A percentile compares a stretch with the other conserved stretches of the same genome.
Evolutionary conservation across 352 stramenopile genomes (phyloP).

Genomic region (Peronospora farinosa): DNA sequence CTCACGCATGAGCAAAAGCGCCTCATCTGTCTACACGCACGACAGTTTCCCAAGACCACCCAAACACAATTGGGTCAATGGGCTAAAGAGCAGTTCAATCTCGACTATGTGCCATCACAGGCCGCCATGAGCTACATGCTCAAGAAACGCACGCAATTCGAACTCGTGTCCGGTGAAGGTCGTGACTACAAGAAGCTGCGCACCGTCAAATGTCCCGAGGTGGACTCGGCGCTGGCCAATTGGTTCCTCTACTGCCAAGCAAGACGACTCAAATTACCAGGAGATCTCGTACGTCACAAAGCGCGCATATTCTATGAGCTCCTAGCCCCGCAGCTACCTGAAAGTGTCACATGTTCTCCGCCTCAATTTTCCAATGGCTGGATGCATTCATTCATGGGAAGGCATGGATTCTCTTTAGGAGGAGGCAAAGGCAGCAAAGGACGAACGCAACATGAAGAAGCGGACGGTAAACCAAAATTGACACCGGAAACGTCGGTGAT

Average conservation of each 20-base stretch:
- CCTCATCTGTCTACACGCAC: constrained; percentile 65
- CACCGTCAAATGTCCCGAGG: constrained; percentile 67
- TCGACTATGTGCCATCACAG: constrained; percentile 63
- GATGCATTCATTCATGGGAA: constrained; percentile 78
- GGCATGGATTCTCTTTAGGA: constrained; percentile 54
- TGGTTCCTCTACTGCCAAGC: constrained; percentile 76
- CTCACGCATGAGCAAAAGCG: constrained; percentile 81
- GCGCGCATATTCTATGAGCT: constrained; percentile 61
- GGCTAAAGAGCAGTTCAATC: constrained; percentile 61
- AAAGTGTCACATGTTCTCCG: constrained; percentile 29
- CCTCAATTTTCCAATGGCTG: constrained; percentile 85
- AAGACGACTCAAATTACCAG: constrained; percentile 47
- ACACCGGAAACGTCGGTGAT: constrained; percentile 37
- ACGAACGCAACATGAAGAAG: constrained; percentile 8
- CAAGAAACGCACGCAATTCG: constrained; percentile 60
- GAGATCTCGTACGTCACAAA: constrained; percentile 72
- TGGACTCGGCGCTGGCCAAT: constrained; percentile 73
- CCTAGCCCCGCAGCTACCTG: constrained; percentile 36
- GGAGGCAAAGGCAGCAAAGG: constrained; percentile 23
- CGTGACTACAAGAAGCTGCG: constrained; percentile 71
- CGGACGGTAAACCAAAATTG: constrained; percentile 25
- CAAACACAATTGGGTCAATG: constrained; percentile 69
- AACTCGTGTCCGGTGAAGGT: constrained; percentile 70
- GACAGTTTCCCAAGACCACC: constrained; percentile 64
- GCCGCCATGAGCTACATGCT: constrained; percentile 80